Evolutionary conservation across 225 moss, liverwort and hornwort genomes (phyloP).

Genomic region (Straminergon stramineum): DNA sequence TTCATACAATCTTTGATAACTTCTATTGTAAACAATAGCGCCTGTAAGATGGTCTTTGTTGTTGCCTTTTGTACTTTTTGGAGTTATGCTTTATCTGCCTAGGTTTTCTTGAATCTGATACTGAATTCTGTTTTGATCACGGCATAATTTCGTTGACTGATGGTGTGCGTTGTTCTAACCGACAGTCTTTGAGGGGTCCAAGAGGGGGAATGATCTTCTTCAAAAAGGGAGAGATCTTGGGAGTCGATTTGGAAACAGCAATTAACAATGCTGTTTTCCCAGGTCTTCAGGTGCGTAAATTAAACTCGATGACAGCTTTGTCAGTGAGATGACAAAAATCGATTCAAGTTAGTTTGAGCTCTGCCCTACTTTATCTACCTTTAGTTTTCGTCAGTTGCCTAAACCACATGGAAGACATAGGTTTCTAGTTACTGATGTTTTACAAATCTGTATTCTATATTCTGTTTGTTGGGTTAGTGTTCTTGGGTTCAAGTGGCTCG

Average conservation of each 20-base stretch:
- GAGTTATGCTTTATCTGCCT: background rate
- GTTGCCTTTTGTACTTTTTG: background rate
- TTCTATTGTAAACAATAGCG: background rate
- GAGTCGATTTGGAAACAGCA: slow-evolving; percentile 59
- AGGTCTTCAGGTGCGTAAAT: slow-evolving; percentile 55
- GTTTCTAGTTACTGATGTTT: background rate
- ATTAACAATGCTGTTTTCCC: slow-evolving; percentile 92
- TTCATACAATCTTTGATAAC: background rate
- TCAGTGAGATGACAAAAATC: background rate
- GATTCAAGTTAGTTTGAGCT: background rate
- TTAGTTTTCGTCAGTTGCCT: background rate
- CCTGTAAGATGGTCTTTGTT: background rate
- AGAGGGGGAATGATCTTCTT: slow-evolving; percentile 94
- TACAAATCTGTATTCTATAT: background rate
- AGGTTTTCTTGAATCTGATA: background rate
- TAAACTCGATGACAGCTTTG: background rate
- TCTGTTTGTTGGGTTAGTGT: background rate
- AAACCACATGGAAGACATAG: background rate
- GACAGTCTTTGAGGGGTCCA: slow-evolving; percentile 74
- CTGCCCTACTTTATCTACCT: background rate
- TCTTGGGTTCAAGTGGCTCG: background rate
- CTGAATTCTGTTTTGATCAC: background rate
- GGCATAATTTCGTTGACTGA: background rate
- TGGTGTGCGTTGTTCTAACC: background rate
- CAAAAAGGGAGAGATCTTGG: slow-evolving; percentile 52